Percentiles rank a stretch among this genome's conserved stretches.
Conservation (phyloP, 2,329 filamentous ascomycete genomes). For the Blastomyces emzantsi region DNA sequence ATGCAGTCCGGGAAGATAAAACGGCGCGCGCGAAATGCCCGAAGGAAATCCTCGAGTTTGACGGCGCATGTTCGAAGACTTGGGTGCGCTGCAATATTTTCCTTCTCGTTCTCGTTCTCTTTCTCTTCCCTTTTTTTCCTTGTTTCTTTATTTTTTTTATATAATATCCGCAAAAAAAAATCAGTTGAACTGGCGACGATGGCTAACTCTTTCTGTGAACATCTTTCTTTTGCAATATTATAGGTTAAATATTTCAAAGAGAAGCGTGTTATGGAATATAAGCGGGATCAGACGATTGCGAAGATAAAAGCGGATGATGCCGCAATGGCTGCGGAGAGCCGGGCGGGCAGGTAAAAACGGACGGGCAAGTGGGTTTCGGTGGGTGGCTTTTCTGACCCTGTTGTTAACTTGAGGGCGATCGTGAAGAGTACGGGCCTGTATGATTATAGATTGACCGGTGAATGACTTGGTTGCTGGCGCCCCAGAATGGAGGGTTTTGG, state of each 20-base stretch:
- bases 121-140: constrained; percentile 4
- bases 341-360: constrained; percentile 22
- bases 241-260: constrained; percentile 98
- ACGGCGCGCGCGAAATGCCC: constrained; percentile 51
- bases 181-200: background rate
- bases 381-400: constrained; percentile 9
- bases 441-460: background rate
- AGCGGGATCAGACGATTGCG: constrained; percentile 70
- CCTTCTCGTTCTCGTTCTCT: background rate
- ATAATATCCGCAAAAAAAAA: background rate
- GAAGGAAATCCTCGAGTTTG: constrained; percentile 57
- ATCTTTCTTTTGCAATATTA: constrained; percentile 10
- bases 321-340: constrained; percentile 45
- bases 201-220: constrained; percentile 6
- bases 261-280: constrained; percentile 82
- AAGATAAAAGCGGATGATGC: constrained; percentile 67
- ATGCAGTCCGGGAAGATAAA: constrained; percentile 55
- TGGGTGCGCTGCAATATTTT: constrained; percentile 57
- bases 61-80: constrained; percentile 74
- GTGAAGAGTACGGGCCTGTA: background rate
- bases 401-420: background rate
- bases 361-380: background rate
- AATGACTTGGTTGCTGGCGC: background rate
- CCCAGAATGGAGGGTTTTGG: background rate
- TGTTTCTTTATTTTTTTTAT: background rate